Evolutionary conservation across 371 early-diverging fungal genomes (phyloP).

Genomic region (Dichotomocladium elegans): DNA sequence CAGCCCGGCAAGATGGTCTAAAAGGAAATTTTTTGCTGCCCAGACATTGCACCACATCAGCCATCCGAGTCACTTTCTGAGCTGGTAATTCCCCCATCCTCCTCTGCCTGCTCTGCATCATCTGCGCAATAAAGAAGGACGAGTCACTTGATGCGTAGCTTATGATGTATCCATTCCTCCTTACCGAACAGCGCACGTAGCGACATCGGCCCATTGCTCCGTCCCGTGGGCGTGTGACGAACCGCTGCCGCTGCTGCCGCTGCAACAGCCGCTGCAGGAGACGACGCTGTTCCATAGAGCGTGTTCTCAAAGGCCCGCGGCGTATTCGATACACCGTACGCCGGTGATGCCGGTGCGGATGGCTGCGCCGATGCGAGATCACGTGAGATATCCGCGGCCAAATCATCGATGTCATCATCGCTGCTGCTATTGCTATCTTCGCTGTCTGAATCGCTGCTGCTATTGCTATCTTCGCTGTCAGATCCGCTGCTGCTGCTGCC

Average conservation of each 20-base stretch:
- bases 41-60: no score
- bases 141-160: background rate
- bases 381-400: conserved; percentile 9
- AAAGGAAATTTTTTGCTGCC: no score
- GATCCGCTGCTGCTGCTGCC: conserved; percentile 9
- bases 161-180: background rate
- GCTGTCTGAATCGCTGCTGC: conserved; percentile 4
- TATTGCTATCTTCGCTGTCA: conserved; percentile 1
- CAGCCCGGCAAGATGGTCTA: no score
- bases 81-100: conserved; percentile 7
- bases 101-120: conserved; percentile 3
- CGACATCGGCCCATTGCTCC: conserved; percentile 5
- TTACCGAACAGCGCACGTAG: conserved; percentile 8
- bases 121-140: background rate
- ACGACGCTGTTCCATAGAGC: background rate
- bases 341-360: conserved; percentile 3
- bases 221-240: background rate
- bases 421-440: background rate
- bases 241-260: background rate
- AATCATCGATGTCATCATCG: conserved; percentile 14
- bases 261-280: background rate
- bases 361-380: conserved; percentile 2
- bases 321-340: background rate
- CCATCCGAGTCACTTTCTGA: conserved; percentile 6
- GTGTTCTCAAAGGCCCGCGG: background rate